Evolutionary conservation across 2,329 filamentous ascomycete genomes (phyloP), one percentile per base, ranked within the genome.

Genomic region (Ceratocystiopsis minuta): DNA sequence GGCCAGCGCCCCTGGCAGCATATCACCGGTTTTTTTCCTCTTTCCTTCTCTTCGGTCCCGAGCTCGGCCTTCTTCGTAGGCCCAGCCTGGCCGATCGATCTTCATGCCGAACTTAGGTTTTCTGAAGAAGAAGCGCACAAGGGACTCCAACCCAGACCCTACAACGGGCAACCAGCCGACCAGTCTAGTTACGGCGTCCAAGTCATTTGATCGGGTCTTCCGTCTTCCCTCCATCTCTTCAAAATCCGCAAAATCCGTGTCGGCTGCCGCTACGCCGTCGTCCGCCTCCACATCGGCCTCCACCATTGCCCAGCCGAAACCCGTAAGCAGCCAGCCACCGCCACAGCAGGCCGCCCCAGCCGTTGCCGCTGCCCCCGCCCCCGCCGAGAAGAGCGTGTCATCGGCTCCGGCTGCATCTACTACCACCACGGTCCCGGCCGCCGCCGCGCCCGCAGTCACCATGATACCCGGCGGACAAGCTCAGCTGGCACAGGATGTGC

Each of bases 111-210:
- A 75, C 62, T 75, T 95, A 69, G 85, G 85, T 63, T 86, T 95
- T 59, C 76, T 96, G 60, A 95, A 95, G 75, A 96, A 94, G 75
- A 94, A 93, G 74, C 80, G 86, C 75, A 93, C 86, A 66, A 92
- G 86, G 75, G 86, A 95, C 68, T 81, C 77, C 57, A 74, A 78
- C 58, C 69, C 74, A 58, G 77, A 83, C 59, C 71, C 70, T 53
- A 75, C 77, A 55, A 68, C 76, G 55, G 68, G 69, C 51, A 80
- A 71, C 56, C 71, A 80, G 58, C 69, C 74, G 51, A 70, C 68
- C 50, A 78, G 74, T 54, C 71, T 74, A 46, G 64, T 75, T 53
- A 77, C 75, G 46, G 69, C 73, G 46, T 68, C 68, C 48, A 70
- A 62, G 60, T 63, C 61, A 46, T 72, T 70, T 58, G 64, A 65